phyloP scores from a whole-genome alignment of 441 rosid genomes.

The Mallotus japonicus region DNA sequence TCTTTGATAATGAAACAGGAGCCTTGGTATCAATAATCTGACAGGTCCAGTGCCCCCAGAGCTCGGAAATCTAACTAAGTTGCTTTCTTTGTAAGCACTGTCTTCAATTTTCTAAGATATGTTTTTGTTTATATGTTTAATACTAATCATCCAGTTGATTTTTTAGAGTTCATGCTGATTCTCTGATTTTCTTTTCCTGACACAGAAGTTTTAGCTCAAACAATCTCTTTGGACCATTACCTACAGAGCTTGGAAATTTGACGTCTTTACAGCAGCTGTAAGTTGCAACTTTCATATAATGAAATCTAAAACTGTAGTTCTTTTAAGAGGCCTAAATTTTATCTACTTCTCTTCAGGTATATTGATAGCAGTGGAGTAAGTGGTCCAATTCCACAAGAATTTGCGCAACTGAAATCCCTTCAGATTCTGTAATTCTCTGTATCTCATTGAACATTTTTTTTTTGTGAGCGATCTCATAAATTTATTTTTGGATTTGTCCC shows the following conservation, averaged over 20 bases:
- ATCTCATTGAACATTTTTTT: neutral
- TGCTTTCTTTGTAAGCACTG: constrained; percentile 47
- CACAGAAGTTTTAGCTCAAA: constrained; percentile 58
- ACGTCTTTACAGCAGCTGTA: constrained; percentile 49
- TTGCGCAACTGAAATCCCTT: constrained; percentile 49
- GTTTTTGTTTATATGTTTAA: neutral
- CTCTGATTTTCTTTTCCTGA: constrained; percentile 7
- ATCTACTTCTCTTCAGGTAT: constrained; percentile 39
- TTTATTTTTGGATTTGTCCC: neutral
- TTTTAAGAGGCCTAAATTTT: neutral
- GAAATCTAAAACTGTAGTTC: constrained; percentile 3
- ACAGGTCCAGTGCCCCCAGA: constrained; percentile 46
- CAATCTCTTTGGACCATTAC: constrained; percentile 48
- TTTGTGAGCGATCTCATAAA: neutral
- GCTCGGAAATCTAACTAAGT: constrained; percentile 52
- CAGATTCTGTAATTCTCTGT: constrained; percentile 38
- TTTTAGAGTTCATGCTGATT: neutral
- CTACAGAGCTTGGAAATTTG: constrained; percentile 45
- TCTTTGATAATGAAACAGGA: constrained; percentile 36
- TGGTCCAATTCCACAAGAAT: constrained; percentile 49
- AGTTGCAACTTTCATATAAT: constrained; percentile 17
- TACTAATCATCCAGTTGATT: no score
- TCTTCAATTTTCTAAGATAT: constrained; percentile 3
- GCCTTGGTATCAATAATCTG: constrained; percentile 59
- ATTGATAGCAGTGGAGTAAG: constrained; percentile 60